A percentile compares a stretch with the other conserved stretches of the same genome.
phyloP scores from a whole-genome alignment of 805 yeast species.

The Zygosaccharomyces siamensis region DNA sequence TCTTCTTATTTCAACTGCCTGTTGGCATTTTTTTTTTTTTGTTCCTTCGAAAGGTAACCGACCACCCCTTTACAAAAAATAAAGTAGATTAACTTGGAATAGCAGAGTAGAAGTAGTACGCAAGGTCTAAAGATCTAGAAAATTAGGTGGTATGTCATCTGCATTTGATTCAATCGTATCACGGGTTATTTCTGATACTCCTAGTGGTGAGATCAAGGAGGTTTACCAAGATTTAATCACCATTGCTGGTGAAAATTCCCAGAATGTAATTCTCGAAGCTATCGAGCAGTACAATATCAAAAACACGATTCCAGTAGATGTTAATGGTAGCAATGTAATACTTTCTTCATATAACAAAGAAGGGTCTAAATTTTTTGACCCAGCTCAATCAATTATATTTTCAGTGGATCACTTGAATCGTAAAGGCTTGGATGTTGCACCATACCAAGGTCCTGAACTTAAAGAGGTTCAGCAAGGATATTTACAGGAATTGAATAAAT shows the following conservation, averaged over 20 bases:
- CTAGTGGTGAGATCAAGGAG: constrained; percentile 35
- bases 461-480: constrained; percentile 17
- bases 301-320: constrained; percentile 35
- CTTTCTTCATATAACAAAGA: constrained; percentile 47
- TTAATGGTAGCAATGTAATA: constrained; percentile 37
- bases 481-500: constrained; percentile 32
- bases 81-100: not conserved
- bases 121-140: not conserved
- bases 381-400: constrained; percentile 43
- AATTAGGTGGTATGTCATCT: constrained; percentile 11
- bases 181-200: constrained; percentile 30
- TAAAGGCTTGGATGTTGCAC: constrained; percentile 50
- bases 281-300: constrained; percentile 40
- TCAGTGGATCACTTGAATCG: constrained; percentile 53
- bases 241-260: constrained; percentile 39
- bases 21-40: not conserved
- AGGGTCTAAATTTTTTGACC: constrained; percentile 55
- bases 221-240: constrained; percentile 40
- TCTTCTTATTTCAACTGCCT: too few species aligned
- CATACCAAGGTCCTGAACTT: constrained; percentile 26
- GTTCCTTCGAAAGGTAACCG: not conserved
- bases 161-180: constrained; percentile 26
- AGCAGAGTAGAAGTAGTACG: not conserved
- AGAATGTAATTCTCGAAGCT: constrained; percentile 34
- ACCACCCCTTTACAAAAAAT: not conserved